These are phyloP conservation scores for Bertia moriformis DNA, from an alignment of 2,329 filamentous ascomycete genomes.

Conservation along the genomic window DNA sequence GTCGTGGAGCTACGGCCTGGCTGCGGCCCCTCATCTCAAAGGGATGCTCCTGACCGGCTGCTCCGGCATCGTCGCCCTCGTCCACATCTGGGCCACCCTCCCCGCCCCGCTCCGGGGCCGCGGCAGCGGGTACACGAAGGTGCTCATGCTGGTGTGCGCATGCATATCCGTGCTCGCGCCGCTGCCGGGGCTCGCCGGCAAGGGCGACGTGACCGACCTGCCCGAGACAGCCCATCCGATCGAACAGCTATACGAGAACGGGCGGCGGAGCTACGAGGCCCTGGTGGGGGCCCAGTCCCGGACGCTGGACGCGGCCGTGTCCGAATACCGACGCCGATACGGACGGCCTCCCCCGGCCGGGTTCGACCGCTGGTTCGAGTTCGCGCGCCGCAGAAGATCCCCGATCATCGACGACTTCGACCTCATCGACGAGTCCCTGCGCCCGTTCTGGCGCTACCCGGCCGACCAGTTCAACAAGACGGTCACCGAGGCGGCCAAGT, in stretches of 20 bases:
- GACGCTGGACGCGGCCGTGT: conserved; percentile 15
- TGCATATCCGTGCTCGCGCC: not conserved
- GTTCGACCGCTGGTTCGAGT: conserved; percentile 29
- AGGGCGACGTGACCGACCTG: not conserved
- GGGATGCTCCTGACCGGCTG: not conserved
- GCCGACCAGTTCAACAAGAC: conserved; percentile 11
- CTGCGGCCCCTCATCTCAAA: not conserved
- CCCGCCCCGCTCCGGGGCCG: not conserved
- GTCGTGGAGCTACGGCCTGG: not conserved
- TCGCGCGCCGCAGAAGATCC: conserved; percentile 20
- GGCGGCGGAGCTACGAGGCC: conserved; percentile 13
- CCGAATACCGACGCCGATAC: conserved; percentile 28
- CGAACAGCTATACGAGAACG: conserved; percentile 13
- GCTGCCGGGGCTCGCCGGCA: not conserved
- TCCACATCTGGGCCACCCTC: not conserved
- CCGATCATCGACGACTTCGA: conserved; percentile 35
- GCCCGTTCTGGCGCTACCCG: conserved; percentile 23
- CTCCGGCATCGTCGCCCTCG: not conserved
- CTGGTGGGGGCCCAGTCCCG: conserved; percentile 20
- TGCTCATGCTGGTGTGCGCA: not conserved
- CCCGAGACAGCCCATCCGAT: conserved; percentile 16
- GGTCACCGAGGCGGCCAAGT: conserved; percentile 2
- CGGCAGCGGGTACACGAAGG: too few relatives aligned
- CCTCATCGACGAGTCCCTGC: conserved; percentile 20
- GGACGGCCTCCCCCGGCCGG: conserved; percentile 25